Base-by-base conservation (phyloP, 306 rosid species). In the Urtica urens region DNA sequence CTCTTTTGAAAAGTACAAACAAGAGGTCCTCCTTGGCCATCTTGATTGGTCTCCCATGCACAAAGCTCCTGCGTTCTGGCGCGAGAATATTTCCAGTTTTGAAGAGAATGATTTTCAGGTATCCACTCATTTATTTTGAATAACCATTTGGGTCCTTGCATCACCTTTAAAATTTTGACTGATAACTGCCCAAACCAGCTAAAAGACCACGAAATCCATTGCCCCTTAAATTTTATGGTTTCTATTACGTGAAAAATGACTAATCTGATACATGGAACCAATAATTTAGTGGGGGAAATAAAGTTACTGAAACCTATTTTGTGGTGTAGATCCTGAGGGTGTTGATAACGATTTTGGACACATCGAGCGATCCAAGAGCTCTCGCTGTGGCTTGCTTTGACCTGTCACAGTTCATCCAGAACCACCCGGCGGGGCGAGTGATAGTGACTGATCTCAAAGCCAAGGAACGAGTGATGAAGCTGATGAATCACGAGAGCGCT, bases 41-140 rank as follows among this genome's bases (percentile, higher is more conserved):
- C 87, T 86, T 72, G 99, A 85, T 53, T 92, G 99, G 99, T 75
- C 96, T 69, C 93, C 94, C 34, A 82, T 85, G 99, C 99, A 92
- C 79, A 92, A 92, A 68, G 96, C 85, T 72, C 69, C 79, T 47
- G 51, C 65, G 34, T 92, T 92, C 74, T 92, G 99, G 99, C 87
- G 93, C 14, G 99, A 92, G 40, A 92, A 92, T 65, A 69, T 85
- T 46, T 62, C 64, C 39, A 66, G 53, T 59, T 92, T 85, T 9
- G 99, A 92, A 76, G 99, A 92, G 71, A 86, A 77, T 57, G 94
- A 85, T 70, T 92, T 92, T 71, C 94, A 82, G 99, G 99, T 92
- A 63, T 39, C 39, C 11, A 29, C 57, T 30, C n/a, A 20, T 27
- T 24, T 40, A 31, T 31, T 31, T 31, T 1, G 13, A 8, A 31